These are phyloP conservation scores for Nicotiana undulata DNA, from an alignment of 257 asterid species.

Conservation along the genomic window DNA sequence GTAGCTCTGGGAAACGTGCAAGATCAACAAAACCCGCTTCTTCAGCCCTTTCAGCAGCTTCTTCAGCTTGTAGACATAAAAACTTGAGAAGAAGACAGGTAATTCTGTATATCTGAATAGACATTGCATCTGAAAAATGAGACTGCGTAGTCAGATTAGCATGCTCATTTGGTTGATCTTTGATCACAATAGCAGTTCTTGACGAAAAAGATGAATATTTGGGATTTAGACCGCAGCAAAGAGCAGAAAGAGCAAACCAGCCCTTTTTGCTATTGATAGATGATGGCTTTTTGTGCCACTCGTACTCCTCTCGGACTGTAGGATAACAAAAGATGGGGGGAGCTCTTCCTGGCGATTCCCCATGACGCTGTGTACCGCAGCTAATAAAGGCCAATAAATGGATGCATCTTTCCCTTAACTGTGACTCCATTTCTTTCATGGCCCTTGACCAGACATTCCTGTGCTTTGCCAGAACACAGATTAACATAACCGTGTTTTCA, in stretches of 20 bases:
- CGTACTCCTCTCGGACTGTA: constrained; percentile 65
- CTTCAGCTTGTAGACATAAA: constrained; percentile 74
- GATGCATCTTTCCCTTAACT: constrained; percentile 70
- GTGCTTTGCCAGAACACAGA: constrained; percentile 71
- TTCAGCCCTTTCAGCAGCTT: constrained; percentile 72
- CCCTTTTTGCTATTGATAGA: constrained; percentile 70
- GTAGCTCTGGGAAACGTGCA: constrained; percentile 86
- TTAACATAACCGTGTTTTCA: constrained; percentile 55
- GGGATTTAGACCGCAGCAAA: constrained; percentile 54
- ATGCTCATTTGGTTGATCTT: constrained; percentile 40
- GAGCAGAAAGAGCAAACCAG: constrained; percentile 85
- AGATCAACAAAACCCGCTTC: constrained; percentile 84
- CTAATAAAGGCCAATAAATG: constrained; percentile 88
- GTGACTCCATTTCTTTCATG: constrained; percentile 69
- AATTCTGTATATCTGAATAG: constrained; percentile 64
- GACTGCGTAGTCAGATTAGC: constrained; percentile 32
- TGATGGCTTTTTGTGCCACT: constrained; percentile 59
- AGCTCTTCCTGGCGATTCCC: constrained; percentile 47
- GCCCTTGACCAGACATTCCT: constrained; percentile 64
- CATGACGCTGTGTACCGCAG: constrained; percentile 63
- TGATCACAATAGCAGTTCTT: constrained; percentile 34
- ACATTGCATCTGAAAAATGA: constrained; percentile 60
- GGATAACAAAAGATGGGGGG: constrained; percentile 66
- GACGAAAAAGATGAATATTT: constrained; percentile 39
- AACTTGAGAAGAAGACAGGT: constrained; percentile 72